phyloP scores from a whole-genome alignment of 2,329 filamentous ascomycete genomes.

The Whalleya microplaca region DNA sequence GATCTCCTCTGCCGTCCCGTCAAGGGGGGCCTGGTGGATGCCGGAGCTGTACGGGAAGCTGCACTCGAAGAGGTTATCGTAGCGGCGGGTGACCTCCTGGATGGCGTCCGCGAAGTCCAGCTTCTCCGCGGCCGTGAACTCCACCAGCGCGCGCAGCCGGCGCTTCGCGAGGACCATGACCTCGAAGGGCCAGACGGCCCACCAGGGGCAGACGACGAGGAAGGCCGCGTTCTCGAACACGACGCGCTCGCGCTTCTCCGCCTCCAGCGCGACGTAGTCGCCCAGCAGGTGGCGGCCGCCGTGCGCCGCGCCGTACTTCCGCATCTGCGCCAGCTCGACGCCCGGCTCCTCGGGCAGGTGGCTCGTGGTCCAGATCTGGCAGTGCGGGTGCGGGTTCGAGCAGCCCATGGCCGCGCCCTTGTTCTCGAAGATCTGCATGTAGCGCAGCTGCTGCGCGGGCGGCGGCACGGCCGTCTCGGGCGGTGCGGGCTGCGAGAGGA shows the following conservation, averaged over 20 bases:
- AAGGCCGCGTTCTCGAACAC: constrained; percentile 88
- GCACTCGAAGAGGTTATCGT: constrained; percentile 97
- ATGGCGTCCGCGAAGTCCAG: constrained; percentile 79
- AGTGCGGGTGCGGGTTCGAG: constrained; percentile 97
- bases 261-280: constrained; percentile 86
- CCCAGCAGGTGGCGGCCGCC: constrained; percentile 75
- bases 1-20: constrained; percentile 79
- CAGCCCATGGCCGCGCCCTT: constrained; percentile 98
- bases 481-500: constrained; percentile 43
- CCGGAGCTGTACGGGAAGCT: constrained; percentile 97
- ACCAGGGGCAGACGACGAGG: constrained; percentile 92
- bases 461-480: constrained; percentile 45
- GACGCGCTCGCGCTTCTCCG: constrained; percentile 79
- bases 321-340: constrained; percentile 77
- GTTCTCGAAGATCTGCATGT: constrained; percentile 99
- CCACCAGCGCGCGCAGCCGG: constrained; percentile 83
- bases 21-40: constrained; percentile 90
- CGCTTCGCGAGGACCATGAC: constrained; percentile 84
- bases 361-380: constrained; percentile 94
- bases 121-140: constrained; percentile 74
- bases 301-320: constrained; percentile 76
- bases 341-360: constrained; percentile 86
- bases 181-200: constrained; percentile 97
- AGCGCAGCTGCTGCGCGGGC: constrained; percentile 79
- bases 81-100: constrained; percentile 84